phyloP scores from a whole-genome alignment of 805 yeast species.

The Metschnikowia cerradonensis region DNA sequence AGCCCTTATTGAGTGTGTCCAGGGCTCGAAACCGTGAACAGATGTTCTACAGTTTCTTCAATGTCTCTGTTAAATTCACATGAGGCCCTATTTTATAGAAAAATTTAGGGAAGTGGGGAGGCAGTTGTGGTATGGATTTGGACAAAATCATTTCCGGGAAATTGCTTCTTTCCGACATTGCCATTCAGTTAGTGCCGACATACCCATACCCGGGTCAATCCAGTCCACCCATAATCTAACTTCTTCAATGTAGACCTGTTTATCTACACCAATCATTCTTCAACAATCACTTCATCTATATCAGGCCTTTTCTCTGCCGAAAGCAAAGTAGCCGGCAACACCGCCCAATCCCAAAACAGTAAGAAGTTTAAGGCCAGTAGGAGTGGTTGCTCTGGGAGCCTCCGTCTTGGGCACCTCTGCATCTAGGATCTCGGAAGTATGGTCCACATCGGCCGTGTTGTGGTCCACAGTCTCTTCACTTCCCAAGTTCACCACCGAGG shows the following conservation, averaged over 20 bases:
- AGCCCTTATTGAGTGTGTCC: no score
- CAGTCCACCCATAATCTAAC: background rate
- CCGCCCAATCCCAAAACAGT: constrained; percentile 19
- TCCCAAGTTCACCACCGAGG: constrained; percentile 34
- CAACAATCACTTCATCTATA: no score
- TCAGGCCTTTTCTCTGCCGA: constrained; percentile 4
- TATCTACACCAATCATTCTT: background rate
- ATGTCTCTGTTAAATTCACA: no score
- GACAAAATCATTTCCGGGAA: no score
- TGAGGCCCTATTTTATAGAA: no score
- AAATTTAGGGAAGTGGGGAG: no score
- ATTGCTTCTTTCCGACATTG: no score
- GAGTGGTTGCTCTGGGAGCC: constrained; percentile 3
- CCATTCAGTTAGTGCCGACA: no score
- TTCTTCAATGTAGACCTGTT: background rate
- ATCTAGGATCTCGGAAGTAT: constrained; percentile 34
- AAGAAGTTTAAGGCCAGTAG: constrained; percentile 9
- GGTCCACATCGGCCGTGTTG: constrained; percentile 29
- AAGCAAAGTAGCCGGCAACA: constrained; percentile 15
- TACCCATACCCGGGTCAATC: no score
- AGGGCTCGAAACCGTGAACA: no score
- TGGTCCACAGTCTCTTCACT: constrained; percentile 32
- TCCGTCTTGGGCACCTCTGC: constrained; percentile 8
- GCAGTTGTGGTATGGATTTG: no score
- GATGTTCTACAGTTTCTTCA: no score